Evolutionary conservation across 805 yeast genomes (phyloP), one percentile per base, ranked within the genome.

Genomic region (Kazachstania africana): DNA sequence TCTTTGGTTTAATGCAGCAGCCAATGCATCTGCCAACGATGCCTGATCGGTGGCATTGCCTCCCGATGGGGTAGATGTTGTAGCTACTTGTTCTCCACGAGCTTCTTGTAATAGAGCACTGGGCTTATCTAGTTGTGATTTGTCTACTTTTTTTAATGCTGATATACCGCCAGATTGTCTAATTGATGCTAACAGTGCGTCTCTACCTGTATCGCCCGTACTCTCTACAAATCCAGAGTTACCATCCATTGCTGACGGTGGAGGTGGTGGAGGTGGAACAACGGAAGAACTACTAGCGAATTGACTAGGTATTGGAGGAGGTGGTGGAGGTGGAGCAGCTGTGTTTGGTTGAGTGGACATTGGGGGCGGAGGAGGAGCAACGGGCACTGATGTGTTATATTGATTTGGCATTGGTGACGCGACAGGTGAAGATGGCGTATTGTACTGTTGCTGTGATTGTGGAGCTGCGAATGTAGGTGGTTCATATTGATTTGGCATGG

Each of bases 131-230:
- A 84, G 60, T 45, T 79, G 85, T 0, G 83, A 57, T 55, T 85
- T 88, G 54, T 88, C 96, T 2, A 79, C 78, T 50, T 77, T 83
- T 40, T 66, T 72, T 42, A 88, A 66, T 5, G 72, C 47, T 0
- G 78, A 77, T 4, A 87, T 24, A 23, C 88, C 87, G 10, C 76
- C 78, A 0, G 95, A 76, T 24, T 77, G 72, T 44, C 95, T 67
- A 43, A 88, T 88, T 1, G 96, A 83, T 0, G 93, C 81, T 37
- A 88, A 62, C 26, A 88, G 64, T 0, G 94, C 94, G 53, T 81
- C 94, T 44, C 94, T 64, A 0, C 76, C 77, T 2, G 62, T 58
- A 42, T 68, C 85, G 4, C 60, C 73, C 1, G 58, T 49, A 16
- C 38, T 16, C 30, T 51, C 59, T n/a, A 23, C 20, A 13, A 44